Conservation (phyloP, 2,329 filamentous ascomycete genomes). For the Cryphonectria carpinicola region DNA sequence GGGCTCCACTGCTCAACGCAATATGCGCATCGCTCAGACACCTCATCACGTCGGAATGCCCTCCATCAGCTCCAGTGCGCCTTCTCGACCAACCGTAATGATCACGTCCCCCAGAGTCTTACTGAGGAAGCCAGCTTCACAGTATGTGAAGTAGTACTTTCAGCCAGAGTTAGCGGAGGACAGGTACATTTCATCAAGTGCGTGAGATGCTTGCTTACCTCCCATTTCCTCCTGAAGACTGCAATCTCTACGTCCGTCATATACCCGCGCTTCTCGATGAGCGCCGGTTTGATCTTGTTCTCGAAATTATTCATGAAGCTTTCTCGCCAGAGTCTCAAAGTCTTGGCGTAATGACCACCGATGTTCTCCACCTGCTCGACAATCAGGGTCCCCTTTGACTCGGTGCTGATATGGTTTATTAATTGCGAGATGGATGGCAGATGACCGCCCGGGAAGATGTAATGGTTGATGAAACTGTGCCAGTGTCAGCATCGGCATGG, state of each 20-base stretch:
- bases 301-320: slow-evolving; percentile 68
- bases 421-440: slow-evolving; percentile 63
- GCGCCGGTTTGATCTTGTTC: slow-evolving; percentile 59
- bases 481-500: slow-evolving; percentile 19
- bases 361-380: slow-evolving; percentile 73
- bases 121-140: slow-evolving; percentile 72
- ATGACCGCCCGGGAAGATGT: slow-evolving; percentile 81
- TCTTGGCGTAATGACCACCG: slow-evolving; percentile 73
- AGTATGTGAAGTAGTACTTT: slow-evolving; percentile 78
- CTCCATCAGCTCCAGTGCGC: slow-evolving; percentile 70
- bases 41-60: slow-evolving; percentile 61
- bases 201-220: slow-evolving; percentile 50
- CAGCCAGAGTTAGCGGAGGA: slow-evolving; percentile 24
- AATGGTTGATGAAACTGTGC: slow-evolving; percentile 69
- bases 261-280: slow-evolving; percentile 59
- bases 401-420: slow-evolving; percentile 61
- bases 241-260: slow-evolving; percentile 67
- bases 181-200: not conserved
- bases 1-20: not conserved
- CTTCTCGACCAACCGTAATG: slow-evolving; percentile 69
- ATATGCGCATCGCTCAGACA: not conserved
- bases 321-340: slow-evolving; percentile 69
- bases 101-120: slow-evolving; percentile 76
- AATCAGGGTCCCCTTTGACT: slow-evolving; percentile 64
- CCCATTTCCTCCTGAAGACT: slow-evolving; percentile 73